These are phyloP conservation scores for Syncephalastrum contaminatum DNA, from an alignment of 371 early-diverging fungal genomes.

Conservation along the genomic window DNA sequence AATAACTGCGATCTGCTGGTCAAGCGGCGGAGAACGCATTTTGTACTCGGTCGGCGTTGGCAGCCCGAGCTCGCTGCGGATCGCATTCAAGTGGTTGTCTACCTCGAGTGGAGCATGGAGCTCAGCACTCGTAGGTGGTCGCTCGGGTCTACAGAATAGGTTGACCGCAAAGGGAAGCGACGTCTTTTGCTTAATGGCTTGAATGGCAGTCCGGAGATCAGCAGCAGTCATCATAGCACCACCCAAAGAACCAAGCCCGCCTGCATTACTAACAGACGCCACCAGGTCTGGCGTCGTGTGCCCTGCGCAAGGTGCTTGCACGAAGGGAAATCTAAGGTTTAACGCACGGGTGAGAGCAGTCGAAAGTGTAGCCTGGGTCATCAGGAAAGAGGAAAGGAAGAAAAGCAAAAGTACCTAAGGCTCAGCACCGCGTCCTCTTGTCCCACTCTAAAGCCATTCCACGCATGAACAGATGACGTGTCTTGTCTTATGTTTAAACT, in stretches of 20 bases:
- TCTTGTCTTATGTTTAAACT: too few relatives aligned
- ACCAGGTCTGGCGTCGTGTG: slow-evolving; percentile 33
- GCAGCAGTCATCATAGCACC: slow-evolving; percentile 32
- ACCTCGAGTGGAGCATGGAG: slow-evolving; percentile 21
- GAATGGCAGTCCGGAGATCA: slow-evolving; percentile 32
- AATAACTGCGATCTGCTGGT: slow-evolving; percentile 35
- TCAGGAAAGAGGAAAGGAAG: neutral
- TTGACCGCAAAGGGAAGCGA: slow-evolving; percentile 42
- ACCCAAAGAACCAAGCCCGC: slow-evolving; percentile 42
- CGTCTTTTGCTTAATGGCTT: slow-evolving; percentile 30
- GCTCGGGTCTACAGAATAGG: slow-evolving; percentile 30
- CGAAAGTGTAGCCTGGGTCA: neutral
- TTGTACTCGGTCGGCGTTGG: slow-evolving; percentile 23
- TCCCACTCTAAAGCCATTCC: too few relatives aligned
- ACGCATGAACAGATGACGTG: too few relatives aligned
- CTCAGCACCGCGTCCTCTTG: too few relatives aligned
- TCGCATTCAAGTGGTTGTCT: slow-evolving; percentile 23
- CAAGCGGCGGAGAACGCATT: slow-evolving; percentile 39
- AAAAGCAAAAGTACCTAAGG: neutral
- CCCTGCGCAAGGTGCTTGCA: slow-evolving; percentile 47
- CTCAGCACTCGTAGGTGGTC: slow-evolving; percentile 18
- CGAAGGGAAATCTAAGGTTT: slow-evolving; percentile 32
- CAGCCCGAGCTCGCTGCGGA: slow-evolving; percentile 29
- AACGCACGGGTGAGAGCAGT: slow-evolving; percentile 19
- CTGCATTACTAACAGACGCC: slow-evolving; percentile 40